Base-by-base conservation (phyloP, 495 filamentous ascomycete genomes). In the Aspergillus panamensis region DNA sequence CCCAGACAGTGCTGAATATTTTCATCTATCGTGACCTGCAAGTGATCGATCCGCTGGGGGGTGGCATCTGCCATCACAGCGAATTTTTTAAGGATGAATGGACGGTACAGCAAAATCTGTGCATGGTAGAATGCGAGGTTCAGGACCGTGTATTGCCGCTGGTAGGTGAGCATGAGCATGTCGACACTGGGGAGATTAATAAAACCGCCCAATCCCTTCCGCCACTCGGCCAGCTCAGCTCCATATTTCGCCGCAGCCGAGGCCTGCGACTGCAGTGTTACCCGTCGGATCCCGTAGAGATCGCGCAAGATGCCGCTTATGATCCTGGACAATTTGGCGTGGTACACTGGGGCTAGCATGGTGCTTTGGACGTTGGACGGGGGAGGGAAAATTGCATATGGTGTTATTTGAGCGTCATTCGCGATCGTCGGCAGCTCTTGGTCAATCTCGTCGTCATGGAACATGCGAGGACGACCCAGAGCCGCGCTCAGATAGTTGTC, bases 401-500 rank as follows among this genome's bases (percentile, higher is more conserved):
- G 21, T 13, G 49, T 48, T 6, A 78, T 63, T 30, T 76, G 70
- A 1, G 48, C 50, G 59, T 82, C 78, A 43, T 80, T 73, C 4
- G 79, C 71, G 13, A 61, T 50, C 17, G 67, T 63, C 1, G 80
- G 79, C 9, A 75, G 63, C 9, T 75, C 70, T 39, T 81, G 78
- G 42, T 78, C 76, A 17, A 78, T 71, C n/a, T 73, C 71, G 9
- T 77, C 74, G 42, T 75, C 70, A 53, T 70, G 71, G 42, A 79
- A 73, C 12, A 75, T 60, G 6, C 65, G 55, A 1, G 80, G 78
- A 7, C 77, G 62, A 0, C 79, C 79, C 29, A 77, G 59, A 21
- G 77, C 65, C 14, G 73, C 62, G 32, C 73, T 76, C 10, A 81
- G 62, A 48, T 82, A 76, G 47, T 73, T 79, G 56, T 82, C 79